Base-by-base conservation (phyloP, 2,329 filamentous ascomycete species). In the Trichophyton simii region DNA sequence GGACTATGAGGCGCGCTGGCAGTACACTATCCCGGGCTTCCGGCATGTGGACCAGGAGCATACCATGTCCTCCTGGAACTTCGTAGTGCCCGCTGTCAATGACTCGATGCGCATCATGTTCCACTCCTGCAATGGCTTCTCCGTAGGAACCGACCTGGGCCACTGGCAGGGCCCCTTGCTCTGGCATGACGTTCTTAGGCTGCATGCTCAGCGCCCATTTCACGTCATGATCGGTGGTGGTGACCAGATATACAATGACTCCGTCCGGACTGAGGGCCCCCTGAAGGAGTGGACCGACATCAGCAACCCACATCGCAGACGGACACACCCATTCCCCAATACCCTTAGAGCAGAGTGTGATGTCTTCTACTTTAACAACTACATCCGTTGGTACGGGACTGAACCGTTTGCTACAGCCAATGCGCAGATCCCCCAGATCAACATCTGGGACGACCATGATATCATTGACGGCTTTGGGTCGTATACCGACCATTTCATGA, bases 161-260 rank as follows among this genome's bases (percentile, higher is more conserved):
- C 79, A 79, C 9, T 86, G 83, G 83, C 78, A 79, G 41, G 83
- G 84, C 1, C 81, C 81, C 2, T 81, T 79, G 25, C 73, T 87
- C 34, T 86, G 84, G 84, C 83, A 85, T 65, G 83, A 86, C 64
- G 84, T 85, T 36, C 69, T 86, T 61, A 80, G 83, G 54, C 75
- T 82, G 62, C 84, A 87, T 67, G 78, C 78, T 66, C 70, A 80
- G 69, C 78, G 78, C 65, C 83, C 83, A 6, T 84, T 86, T 71
- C 82, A 85, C 68, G 81, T 84, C 66, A 88, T 87, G 86, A 82
- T 96, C 64, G 92, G 92, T 59, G 92, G 92, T 62, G 92, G 92
- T 63, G 92, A 97, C 70, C 92, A 96, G 75, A 85, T 86, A 66
- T 87, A 87, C 74, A 86, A 86, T 66, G 84, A 86, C 61, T 89